These are phyloP conservation scores for Sphagnum fallax DNA, from an alignment of 228 moss, liverwort and hornwort genomes.

Conservation along the genomic window DNA sequence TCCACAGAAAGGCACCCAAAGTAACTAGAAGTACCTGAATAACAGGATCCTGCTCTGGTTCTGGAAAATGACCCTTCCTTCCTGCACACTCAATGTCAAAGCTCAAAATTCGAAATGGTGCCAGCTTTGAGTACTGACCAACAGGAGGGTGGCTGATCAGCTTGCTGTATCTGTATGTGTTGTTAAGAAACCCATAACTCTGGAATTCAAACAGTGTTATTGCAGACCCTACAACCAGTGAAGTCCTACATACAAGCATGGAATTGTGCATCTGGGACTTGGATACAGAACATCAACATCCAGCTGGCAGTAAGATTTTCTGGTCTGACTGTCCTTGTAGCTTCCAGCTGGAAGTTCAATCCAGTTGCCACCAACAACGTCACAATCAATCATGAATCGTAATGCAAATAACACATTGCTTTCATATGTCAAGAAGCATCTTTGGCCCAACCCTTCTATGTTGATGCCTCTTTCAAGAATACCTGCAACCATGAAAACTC, in stretches of 20 bases:
- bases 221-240: too few species aligned
- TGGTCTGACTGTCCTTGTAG: constrained; percentile 48
- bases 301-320: constrained; percentile 77
- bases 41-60: constrained; percentile 97
- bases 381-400: constrained; percentile 97
- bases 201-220: too few species aligned
- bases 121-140: constrained; percentile 91
- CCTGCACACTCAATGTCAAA: constrained; percentile 99
- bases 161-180: constrained; percentile 49
- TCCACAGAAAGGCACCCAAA: too few species aligned
- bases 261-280: background rate
- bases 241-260: background rate
- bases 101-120: constrained; percentile 96
- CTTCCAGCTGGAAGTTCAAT: constrained; percentile 69
- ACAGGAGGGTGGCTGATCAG: constrained; percentile 73
- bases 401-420: constrained; percentile 97
- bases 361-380: constrained; percentile 96
- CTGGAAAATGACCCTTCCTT: constrained; percentile 96
- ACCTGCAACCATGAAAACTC: constrained; percentile 35
- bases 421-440: constrained; percentile 84
- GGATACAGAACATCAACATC: constrained; percentile 92
- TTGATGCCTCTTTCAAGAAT: constrained; percentile 85
- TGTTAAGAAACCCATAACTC: constrained; percentile 20
- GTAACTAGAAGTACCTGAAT: constrained; percentile 57
- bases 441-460: constrained; percentile 75